phyloP scores from a whole-genome alignment of 2,329 filamentous ascomycete species.

The Fusarium sp. region DNA sequence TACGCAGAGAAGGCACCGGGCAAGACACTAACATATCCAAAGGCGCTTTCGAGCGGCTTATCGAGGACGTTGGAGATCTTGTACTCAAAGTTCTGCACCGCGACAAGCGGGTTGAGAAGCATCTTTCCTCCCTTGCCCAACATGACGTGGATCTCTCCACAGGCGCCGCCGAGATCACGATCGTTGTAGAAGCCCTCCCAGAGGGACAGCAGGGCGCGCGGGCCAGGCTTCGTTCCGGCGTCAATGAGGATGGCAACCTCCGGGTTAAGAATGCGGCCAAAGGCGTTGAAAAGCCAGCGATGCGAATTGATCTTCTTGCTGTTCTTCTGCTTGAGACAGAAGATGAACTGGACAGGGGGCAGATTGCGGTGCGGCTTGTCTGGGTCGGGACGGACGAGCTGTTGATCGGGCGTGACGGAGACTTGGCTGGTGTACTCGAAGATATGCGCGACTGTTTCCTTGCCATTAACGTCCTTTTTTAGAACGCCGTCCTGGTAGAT shows the following conservation, averaged over 20 bases:
- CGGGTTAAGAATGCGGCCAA: slow-evolving; percentile 41
- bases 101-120: slow-evolving; percentile 42
- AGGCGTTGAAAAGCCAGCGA: slow-evolving; percentile 43
- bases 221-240: slow-evolving; percentile 41
- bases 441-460: slow-evolving; percentile 42
- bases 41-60: slow-evolving; percentile 40
- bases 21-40: slow-evolving; percentile 41
- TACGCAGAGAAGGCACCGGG: slow-evolving; percentile 42
- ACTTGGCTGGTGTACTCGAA: slow-evolving; percentile 44
- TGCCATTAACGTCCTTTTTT: slow-evolving; percentile 43
- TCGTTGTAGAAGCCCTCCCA: slow-evolving; percentile 44
- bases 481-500: slow-evolving; percentile 43
- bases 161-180: slow-evolving; percentile 39
- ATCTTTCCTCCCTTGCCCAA: slow-evolving; percentile 37
- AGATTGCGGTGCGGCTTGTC: slow-evolving; percentile 36
- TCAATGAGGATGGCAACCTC: slow-evolving; percentile 42
- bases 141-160: slow-evolving; percentile 43
- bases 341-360: slow-evolving; percentile 41
- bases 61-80: slow-evolving; percentile 43
- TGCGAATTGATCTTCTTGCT: slow-evolving; percentile 45
- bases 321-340: slow-evolving; percentile 44
- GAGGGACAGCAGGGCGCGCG: slow-evolving; percentile 35
- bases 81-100: slow-evolving; percentile 43
- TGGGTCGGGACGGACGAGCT: slow-evolving; percentile 38
- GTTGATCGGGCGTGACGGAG: slow-evolving; percentile 42